Conservation (phyloP, 257 asterid genomes). For the Petrea volubilis region DNA sequence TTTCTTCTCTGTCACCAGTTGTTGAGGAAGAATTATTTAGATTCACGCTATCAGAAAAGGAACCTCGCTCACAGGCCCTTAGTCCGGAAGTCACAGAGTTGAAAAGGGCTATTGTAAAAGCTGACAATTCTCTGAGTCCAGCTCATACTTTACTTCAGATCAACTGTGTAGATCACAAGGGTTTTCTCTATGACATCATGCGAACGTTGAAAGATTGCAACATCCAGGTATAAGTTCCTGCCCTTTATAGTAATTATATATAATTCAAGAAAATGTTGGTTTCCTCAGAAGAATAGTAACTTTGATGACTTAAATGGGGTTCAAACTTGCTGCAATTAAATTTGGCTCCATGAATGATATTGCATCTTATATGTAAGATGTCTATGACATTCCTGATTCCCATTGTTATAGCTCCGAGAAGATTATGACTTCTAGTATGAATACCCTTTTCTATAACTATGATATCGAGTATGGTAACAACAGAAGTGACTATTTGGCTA, state of each 20-base stretch:
- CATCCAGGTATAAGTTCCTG: conserved; percentile 50
- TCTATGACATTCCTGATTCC: neutral
- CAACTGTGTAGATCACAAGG: conserved; percentile 75
- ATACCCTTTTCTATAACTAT: neutral
- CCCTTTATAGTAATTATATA: conserved; percentile 1
- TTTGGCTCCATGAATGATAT: neutral
- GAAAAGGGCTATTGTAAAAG: conserved; percentile 54
- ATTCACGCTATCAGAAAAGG: conserved; percentile 55
- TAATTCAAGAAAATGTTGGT: conserved; percentile 4
- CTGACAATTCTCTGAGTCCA: conserved; percentile 82
- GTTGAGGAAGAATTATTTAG: conserved; percentile 70
- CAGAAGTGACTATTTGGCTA: neutral
- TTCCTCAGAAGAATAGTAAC: neutral
- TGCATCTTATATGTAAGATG: neutral
- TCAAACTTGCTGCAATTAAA: conserved; percentile 3
- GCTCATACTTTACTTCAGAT: conserved; percentile 89
- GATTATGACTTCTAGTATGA: neutral
- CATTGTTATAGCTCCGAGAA: neutral
- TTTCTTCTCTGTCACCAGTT: conserved; percentile 54
- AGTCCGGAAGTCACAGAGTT: conserved; percentile 61
- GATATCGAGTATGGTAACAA: neutral
- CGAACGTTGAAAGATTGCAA: conserved; percentile 73
- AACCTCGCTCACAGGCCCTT: conserved; percentile 60
- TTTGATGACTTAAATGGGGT: conserved; percentile 14
- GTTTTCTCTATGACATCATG: conserved; percentile 78